Conservation (phyloP, 345 rosid genomes). For the Eucalyptus decipiens region DNA sequence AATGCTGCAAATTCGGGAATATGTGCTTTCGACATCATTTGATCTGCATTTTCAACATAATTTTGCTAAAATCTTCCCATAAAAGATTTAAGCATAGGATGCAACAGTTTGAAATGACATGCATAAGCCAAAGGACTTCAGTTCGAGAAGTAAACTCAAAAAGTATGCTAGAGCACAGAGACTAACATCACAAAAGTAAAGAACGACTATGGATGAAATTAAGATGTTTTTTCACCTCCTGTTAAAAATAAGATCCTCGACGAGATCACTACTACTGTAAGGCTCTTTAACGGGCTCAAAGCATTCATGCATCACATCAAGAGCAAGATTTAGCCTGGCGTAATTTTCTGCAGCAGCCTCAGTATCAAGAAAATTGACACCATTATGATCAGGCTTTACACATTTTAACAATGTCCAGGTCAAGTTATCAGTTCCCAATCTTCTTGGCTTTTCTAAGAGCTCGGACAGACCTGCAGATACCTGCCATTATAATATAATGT, state of each 20-base stretch:
- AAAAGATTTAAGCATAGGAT: neutral
- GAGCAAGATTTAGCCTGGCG: constrained; percentile 60
- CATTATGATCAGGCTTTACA: constrained; percentile 4
- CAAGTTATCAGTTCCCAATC: constrained; percentile 41
- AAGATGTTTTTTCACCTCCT: constrained; percentile 44
- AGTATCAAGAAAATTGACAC: constrained; percentile 9
- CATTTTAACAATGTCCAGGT: constrained; percentile 62
- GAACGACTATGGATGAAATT: neutral
- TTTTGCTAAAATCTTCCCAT: neutral
- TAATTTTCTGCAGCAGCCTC: constrained; percentile 36
- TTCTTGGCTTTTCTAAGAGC: constrained; percentile 54
- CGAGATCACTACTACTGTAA: constrained; percentile 41
- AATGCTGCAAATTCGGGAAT: neutral
- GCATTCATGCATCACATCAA: constrained; percentile 80
- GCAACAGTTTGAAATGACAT: neutral
- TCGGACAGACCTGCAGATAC: constrained; percentile 39
- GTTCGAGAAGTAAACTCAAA: neutral
- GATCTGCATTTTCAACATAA: neutral
- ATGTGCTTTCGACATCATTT: neutral
- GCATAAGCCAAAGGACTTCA: neutral
- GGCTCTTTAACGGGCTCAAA: constrained; percentile 59
- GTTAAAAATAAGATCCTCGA: constrained; percentile 63
- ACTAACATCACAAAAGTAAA: neutral
- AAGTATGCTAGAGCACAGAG: neutral
- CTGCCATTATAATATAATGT: constrained; percentile 19